A percentile compares a stretch with the other conserved stretches of the same genome.
Evolutionary conservation across 306 rosid genomes (phyloP).

Genomic region (Corylus heterophylla): DNA sequence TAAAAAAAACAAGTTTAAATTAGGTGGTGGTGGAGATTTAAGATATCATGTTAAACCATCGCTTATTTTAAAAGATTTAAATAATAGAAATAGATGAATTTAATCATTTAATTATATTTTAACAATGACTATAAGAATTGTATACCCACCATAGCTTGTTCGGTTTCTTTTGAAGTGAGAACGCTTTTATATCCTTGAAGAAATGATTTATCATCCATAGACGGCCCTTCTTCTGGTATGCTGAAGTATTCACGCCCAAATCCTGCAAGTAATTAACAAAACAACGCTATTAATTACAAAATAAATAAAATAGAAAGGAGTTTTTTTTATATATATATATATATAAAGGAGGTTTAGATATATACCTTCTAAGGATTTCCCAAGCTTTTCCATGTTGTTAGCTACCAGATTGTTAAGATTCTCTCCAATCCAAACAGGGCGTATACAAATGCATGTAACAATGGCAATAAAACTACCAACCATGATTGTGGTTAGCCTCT

Average conservation of each 20-base stretch:
- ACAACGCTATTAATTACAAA: too few species aligned
- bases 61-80: too few species aligned
- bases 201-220: conserved; percentile 18
- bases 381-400: conserved; percentile 30
- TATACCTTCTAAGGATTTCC: conserved; percentile 42
- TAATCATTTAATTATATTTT: too few species aligned
- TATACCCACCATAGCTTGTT: conserved; percentile 49
- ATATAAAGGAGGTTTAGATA: background rate
- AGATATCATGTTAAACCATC: too few species aligned
- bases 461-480: conserved; percentile 33
- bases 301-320: too few species aligned
- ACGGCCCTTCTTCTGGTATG: conserved; percentile 27
- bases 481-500: conserved; percentile 39
- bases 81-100: too few species aligned
- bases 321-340: too few species aligned
- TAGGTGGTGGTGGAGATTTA: too few species aligned
- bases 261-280: conserved; percentile 19
- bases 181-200: conserved; percentile 52
- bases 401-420: conserved; percentile 39
- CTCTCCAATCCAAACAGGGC: conserved; percentile 52
- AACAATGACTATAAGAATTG: too few species aligned
- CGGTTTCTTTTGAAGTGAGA: conserved; percentile 48
- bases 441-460: conserved; percentile 34
- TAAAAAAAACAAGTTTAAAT: too few species aligned
- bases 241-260: conserved; percentile 42